Conservation (phyloP, 805 yeast genomes). For the Schwanniomyces pseudopolymorphus region DNA sequence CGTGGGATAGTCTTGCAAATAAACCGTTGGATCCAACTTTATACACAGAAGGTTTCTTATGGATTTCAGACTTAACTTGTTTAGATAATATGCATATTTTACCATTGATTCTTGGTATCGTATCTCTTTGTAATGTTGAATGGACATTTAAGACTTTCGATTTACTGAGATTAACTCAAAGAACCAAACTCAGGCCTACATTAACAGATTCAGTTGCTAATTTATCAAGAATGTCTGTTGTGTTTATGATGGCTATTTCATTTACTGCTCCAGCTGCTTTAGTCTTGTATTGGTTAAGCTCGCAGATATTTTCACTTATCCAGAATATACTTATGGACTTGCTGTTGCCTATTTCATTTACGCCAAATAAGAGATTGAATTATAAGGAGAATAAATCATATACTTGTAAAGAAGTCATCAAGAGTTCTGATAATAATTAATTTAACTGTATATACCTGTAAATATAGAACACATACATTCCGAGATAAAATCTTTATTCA, state of each 20-base stretch:
- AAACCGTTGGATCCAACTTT: conserved; percentile 51
- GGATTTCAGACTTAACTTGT: conserved; percentile 61
- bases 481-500: not conserved
- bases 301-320: conserved; percentile 70
- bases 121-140: conserved; percentile 77
- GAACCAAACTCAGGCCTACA: conserved; percentile 51
- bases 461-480: not conserved
- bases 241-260: conserved; percentile 79
- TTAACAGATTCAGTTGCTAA: conserved; percentile 65
- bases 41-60: conserved; percentile 53
- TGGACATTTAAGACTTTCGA: conserved; percentile 72
- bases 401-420: conserved; percentile 9
- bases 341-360: conserved; percentile 56
- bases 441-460: not conserved
- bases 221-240: conserved; percentile 69
- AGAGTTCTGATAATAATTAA: not conserved
- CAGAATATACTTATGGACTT: conserved; percentile 75
- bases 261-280: conserved; percentile 85
- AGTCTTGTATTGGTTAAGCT: conserved; percentile 86
- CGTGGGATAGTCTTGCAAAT: conserved; percentile 40
- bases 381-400: conserved; percentile 8
- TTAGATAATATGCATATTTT: conserved; percentile 62
- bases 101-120: conserved; percentile 70
- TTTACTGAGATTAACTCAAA: conserved; percentile 42
- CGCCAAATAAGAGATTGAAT: conserved; percentile 41